Percentiles rank a stretch among this genome's conserved stretches.
Evolutionary conservation across 371 early-diverging fungal species (phyloP).

Genomic region (Apophysomyces elegans): DNA sequence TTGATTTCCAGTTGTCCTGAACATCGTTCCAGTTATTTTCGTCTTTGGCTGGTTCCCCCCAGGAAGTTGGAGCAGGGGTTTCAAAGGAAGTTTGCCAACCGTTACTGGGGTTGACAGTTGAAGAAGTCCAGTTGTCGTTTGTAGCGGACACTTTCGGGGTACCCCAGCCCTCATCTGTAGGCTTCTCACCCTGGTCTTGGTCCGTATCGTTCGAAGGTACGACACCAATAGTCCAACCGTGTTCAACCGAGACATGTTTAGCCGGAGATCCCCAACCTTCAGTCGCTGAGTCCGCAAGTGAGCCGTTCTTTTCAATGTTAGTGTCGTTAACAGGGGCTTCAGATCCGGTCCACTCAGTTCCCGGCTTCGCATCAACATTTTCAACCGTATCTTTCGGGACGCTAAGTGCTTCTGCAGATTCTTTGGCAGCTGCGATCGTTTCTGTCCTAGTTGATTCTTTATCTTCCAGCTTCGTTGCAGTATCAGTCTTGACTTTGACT

Average conservation of each 20-base stretch:
- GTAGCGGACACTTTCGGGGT: not conserved
- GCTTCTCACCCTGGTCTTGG: not conserved
- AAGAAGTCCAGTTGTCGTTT: not conserved
- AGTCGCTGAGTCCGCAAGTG: too few relatives aligned
- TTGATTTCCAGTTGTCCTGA: not conserved
- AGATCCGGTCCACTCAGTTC: too few relatives aligned
- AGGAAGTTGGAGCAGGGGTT: slow-evolving; percentile 2
- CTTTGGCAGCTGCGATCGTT: too few relatives aligned
- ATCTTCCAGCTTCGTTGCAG: not conserved
- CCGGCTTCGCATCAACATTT: too few relatives aligned
- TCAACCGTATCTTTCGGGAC: too few relatives aligned
- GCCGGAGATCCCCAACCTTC: too few relatives aligned
- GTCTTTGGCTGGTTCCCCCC: not conserved
- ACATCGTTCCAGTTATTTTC: not conserved
- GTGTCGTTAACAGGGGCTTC: too few relatives aligned
- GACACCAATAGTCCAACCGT: not conserved
- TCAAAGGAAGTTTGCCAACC: slow-evolving; percentile 2
- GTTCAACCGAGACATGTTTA: too few relatives aligned
- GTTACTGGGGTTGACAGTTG: not conserved
- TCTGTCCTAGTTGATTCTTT: too few relatives aligned
- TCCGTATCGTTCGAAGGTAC: not conserved
- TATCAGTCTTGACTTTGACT: not conserved
- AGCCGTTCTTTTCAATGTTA: too few relatives aligned
- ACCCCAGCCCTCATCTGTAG: not conserved
- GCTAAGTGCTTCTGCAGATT: too few relatives aligned